These are phyloP conservation scores for Astrephomene gubernaculifera DNA, from an alignment of 139 green algal species.

Conservation along the genomic window DNA sequence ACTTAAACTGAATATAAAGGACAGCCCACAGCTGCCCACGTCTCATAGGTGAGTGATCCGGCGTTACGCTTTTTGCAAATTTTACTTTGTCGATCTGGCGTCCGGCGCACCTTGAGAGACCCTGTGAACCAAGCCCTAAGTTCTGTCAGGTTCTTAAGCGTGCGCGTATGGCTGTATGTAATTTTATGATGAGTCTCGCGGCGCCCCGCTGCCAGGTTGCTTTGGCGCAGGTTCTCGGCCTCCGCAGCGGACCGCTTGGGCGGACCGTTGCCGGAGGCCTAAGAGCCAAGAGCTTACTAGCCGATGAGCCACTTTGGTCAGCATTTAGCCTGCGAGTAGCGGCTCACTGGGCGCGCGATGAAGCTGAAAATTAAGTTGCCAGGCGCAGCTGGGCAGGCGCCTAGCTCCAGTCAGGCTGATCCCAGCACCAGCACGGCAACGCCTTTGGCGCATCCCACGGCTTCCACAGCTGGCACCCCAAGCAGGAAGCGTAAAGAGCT, in stretches of 20 bases:
- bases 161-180: no score
- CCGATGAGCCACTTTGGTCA: not conserved
- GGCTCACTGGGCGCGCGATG: not conserved
- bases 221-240: conserved; percentile 24
- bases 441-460: conserved; percentile 6
- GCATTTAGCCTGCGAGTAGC: not conserved
- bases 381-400: not conserved
- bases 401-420: not conserved
- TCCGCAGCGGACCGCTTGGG: conserved; percentile 13
- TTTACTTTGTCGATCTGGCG: no score
- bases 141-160: no score
- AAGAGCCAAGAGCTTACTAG: not conserved
- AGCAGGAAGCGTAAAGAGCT: conserved; percentile 26
- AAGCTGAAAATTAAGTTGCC: conserved; percentile 33
- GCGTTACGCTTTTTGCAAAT: not conserved
- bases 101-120: no score
- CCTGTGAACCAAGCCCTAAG: no score
- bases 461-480: conserved; percentile 1
- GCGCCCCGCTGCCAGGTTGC: not conserved
- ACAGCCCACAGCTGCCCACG: not conserved
- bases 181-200: not conserved
- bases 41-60: not conserved
- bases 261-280: conserved; percentile 17
- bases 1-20: conserved; percentile 6
- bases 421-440: conserved; percentile 13